phyloP scores from a whole-genome alignment of 306 rosid species.

The Hylodesmum podocarpum region DNA sequence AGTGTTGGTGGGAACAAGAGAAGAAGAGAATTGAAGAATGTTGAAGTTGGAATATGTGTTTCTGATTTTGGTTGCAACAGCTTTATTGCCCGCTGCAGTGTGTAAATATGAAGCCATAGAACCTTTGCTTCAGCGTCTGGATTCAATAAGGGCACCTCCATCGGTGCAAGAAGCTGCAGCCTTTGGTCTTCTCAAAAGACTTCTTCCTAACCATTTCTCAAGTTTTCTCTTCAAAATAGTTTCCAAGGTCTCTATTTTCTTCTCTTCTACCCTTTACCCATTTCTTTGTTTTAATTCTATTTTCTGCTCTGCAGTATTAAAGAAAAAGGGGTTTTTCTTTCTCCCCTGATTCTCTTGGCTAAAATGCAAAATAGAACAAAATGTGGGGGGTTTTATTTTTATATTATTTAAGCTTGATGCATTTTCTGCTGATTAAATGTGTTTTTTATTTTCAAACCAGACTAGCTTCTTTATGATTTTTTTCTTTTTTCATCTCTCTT shows the following conservation, averaged over 20 bases:
- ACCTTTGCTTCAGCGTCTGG: constrained; percentile 65
- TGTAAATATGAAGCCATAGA: constrained; percentile 52
- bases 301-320: not conserved
- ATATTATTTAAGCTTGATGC: not conserved
- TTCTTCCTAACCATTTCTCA: constrained; percentile 70
- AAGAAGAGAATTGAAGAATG: constrained; percentile 44
- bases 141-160: constrained; percentile 59
- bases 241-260: constrained; percentile 50
- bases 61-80: constrained; percentile 40
- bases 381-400: not conserved
- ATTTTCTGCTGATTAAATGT: not conserved
- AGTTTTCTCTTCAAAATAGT: constrained; percentile 69
- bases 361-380: not conserved
- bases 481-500: not conserved
- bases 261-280: not conserved
- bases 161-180: constrained; percentile 84
- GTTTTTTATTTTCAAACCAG: too few relatives aligned
- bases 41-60: constrained; percentile 40
- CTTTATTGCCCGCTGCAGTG: constrained; percentile 36
- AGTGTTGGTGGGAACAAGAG: not conserved
- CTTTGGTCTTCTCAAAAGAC: constrained; percentile 51
- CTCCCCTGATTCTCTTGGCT: not conserved
- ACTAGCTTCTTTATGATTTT: too few relatives aligned
- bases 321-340: not conserved
- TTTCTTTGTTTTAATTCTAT: constrained; percentile 23